Evolutionary conservation across 768 basidiomycete species (phyloP), one percentile per base, ranked within the genome.

Genomic region (Termitomyces sp.): DNA sequence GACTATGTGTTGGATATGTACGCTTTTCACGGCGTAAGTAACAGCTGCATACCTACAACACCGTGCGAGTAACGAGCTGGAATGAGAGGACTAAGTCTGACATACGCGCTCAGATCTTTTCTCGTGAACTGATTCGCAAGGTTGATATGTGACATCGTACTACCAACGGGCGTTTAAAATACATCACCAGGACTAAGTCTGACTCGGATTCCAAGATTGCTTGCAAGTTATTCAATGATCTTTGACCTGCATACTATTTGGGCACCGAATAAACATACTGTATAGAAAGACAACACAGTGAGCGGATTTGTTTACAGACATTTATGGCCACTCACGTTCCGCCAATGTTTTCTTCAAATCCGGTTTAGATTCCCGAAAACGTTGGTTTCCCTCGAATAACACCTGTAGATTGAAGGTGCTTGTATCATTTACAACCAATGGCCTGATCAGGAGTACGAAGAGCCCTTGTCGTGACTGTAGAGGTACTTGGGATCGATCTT

Each of bases 181-280:
- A 75, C 68, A 9, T 56, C 52, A 42, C 47, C 44, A 43, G 52
- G 40, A 21, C 44, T 54, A 14, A 62, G 15, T 47, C 61, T 62
- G 26, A 31, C 10, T 41, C n/a, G 7, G 14, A 21, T 38, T 38
- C 17, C 21, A 23, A 17, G 10, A 28, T 50, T 57, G 15, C n/a
- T 37, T 28, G 7, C 0, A 19, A 28, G 8, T 23, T 19, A 9
- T 4, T 9, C 33, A 40, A 30, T 31, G 10, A n/a, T 23, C 14
- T 7, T 10, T 23, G 51, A 40, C 64, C 23, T 50, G 68, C 71
- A 69, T 68, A 53, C 70, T 73, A 52, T 74, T 73, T 5, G 67
- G 61, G 46, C 71, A 75, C 21, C 72, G 71, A 50, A 75, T 62
- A 48, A 73, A 71, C 71, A 73, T 72, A 62, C 72, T 73, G 44